Conservation (phyloP, 805 yeast genomes). For the Yamadazyma philogaea region DNA sequence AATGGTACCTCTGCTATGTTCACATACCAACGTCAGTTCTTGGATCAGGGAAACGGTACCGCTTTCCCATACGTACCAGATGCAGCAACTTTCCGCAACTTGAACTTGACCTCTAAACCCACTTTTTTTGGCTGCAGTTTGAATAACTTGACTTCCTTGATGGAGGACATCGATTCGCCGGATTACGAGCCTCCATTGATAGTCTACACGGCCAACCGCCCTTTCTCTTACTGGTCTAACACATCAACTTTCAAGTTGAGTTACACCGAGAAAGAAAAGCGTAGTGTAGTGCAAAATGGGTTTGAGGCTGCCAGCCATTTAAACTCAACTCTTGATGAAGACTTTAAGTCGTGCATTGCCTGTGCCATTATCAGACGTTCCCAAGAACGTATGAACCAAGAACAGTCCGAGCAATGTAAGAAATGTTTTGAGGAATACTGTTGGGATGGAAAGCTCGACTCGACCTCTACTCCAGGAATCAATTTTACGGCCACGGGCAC, state of each 20-base stretch:
- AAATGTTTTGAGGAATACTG: conserved; percentile 71
- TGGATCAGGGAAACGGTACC: conserved; percentile 50
- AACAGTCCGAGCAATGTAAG: conserved; percentile 67
- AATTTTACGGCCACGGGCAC: conserved; percentile 15
- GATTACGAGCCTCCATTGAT: conserved; percentile 63
- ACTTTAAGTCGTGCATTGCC: conserved; percentile 72
- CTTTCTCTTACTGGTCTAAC: conserved; percentile 63
- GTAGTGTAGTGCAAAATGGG: conserved; percentile 67
- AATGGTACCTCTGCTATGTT: conserved; percentile 32
- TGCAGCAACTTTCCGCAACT: conserved; percentile 51
- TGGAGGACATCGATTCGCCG: conserved; percentile 9
- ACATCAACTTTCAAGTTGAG: conserved; percentile 69
- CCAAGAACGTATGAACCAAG: conserved; percentile 60
- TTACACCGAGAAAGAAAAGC: conserved; percentile 56
- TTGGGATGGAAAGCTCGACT: conserved; percentile 55
- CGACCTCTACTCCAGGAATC: conserved; percentile 5
- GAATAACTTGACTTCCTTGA: conserved; percentile 52
- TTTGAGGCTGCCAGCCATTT: conserved; percentile 64
- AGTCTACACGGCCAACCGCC: conserved; percentile 73
- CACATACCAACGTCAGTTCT: conserved; percentile 36
- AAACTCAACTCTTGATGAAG: conserved; percentile 63
- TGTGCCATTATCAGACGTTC: conserved; percentile 82
- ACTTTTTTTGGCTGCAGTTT: conserved; percentile 83
- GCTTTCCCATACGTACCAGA: conserved; percentile 83
- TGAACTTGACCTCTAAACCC: conserved; percentile 65